Base-by-base conservation (phyloP, 1,284 basidiomycete genomes). In the Golubevia sp. region DNA sequence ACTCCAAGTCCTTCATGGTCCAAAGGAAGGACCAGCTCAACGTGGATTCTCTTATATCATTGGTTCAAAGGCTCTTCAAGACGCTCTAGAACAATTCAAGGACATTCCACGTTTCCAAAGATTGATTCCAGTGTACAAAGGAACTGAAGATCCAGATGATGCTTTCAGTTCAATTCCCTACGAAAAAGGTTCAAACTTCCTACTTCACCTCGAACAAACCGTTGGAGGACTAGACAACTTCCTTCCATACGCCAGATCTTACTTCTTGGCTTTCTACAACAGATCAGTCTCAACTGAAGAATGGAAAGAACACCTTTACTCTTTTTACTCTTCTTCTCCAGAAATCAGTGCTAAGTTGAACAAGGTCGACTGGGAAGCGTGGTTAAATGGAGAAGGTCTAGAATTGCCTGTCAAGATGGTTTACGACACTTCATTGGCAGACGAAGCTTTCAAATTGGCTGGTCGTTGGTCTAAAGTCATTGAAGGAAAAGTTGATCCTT, bases 221-320 rank as follows among this genome's bases (percentile, higher is more conserved):
- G 87, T 98, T 1, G 96, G 95, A 24, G 96, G 96, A 0, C 86
- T 97, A 56, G 90, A 97, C 56, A 88, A 79, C 49, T 86, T 85
- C 66, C 65, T 84, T 3, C 85, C 84, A 55, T 55, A 55, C 48
- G 58, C 48, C 11, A 3, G 13, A 21, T 2, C 79, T 62, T 85
- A 85, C 68, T 83, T 85, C 66, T 86, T 88, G 59, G 90, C 89
- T 0, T 93, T 90, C 84, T 88, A 88, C 67, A 91, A 93, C 15
- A 89, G 90, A 79, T 92, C 92, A 67, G 92, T 98, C 81, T 91
- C 91, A 15, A 97, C 94, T 0, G 86, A 89, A 48, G 88, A 96
- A 74, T 98, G 94, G 94, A 91, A 92, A 76, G 86, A 87, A 3
- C 93, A 98, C 79, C 86, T 99, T 21, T 92, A 81, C n/a, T 96